phyloP scores from a whole-genome alignment of 75 land plant species.

The Cupressus sempervirens region DNA sequence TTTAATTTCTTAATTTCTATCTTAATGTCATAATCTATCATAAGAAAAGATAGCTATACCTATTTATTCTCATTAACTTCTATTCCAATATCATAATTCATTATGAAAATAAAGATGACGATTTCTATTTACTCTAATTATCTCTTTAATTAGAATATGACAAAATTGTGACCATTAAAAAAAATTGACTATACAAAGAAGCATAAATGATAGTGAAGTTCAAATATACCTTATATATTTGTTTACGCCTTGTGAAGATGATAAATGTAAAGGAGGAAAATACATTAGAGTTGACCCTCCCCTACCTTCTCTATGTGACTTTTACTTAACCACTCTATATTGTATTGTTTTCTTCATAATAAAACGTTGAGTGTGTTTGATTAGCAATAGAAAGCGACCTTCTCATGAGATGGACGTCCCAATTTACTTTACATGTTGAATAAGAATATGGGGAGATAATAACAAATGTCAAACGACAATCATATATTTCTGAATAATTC shows the following conservation, averaged over 20 bases:
- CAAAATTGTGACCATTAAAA: too few relatives aligned
- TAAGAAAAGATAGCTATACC: too few relatives aligned
- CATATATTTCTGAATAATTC: background rate
- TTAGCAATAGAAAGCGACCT: background rate
- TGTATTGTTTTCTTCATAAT: background rate
- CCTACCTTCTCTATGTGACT: conserved; percentile 12
- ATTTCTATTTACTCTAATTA: too few relatives aligned
- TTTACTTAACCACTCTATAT: background rate
- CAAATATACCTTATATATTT: background rate
- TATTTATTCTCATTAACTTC: too few relatives aligned
- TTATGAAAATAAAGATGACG: too few relatives aligned
- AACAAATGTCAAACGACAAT: background rate
- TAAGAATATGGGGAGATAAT: background rate
- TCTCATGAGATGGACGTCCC: background rate
- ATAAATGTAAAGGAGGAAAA: background rate
- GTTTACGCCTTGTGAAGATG: background rate
- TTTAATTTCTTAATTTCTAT: too few relatives aligned
- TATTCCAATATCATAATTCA: too few relatives aligned
- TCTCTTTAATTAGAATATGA: too few relatives aligned
- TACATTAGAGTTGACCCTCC: background rate
- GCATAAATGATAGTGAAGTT: background rate
- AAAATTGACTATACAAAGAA: background rate
- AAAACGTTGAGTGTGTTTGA: background rate
- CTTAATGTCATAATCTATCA: too few relatives aligned
- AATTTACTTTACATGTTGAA: background rate